Percentiles rank a stretch among this genome's conserved stretches.
Conservation (phyloP, 1,284 basidiomycete genomes). For the Puccinia sorghi region DNA sequence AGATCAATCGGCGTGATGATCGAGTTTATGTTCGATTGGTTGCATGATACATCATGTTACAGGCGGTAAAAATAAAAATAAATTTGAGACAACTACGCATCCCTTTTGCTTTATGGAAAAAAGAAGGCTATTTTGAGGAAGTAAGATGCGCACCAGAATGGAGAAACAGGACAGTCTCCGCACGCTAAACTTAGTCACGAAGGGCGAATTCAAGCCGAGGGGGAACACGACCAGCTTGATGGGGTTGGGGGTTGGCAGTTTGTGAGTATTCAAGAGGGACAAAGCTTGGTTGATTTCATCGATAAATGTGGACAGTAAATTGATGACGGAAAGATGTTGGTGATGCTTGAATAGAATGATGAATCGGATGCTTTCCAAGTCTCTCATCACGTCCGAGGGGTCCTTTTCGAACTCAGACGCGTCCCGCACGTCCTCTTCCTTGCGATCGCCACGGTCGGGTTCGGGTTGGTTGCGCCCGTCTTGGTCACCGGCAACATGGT, state of each 20-base stretch:
- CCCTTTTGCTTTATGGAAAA: neutral
- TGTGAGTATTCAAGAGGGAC: neutral
- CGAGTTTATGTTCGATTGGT: too few species aligned
- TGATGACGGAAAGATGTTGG: slow-evolving; percentile 3
- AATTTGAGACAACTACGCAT: neutral
- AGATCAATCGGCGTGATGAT: too few species aligned
- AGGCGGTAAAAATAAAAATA: neutral
- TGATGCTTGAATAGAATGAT: neutral
- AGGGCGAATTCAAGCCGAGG: neutral
- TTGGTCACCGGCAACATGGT: neutral
- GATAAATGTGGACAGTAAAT: neutral
- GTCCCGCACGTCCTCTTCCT: neutral
- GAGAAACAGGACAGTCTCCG: slow-evolving; percentile 9
- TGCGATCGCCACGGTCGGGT: neutral
- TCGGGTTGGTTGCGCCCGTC: too few species aligned
- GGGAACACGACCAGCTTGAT: neutral
- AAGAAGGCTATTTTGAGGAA: neutral
- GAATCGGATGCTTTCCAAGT: neutral
- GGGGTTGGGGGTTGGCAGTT: neutral
- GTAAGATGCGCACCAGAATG: neutral
- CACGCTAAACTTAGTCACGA: neutral
- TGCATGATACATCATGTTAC: neutral
- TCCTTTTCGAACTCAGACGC: neutral
- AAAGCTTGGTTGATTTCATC: slow-evolving; percentile 1
- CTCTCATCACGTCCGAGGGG: neutral